These are phyloP conservation scores for Coemansia sp. DNA, from an alignment of 192 early-diverging fungal species.

Conservation along the genomic window DNA sequence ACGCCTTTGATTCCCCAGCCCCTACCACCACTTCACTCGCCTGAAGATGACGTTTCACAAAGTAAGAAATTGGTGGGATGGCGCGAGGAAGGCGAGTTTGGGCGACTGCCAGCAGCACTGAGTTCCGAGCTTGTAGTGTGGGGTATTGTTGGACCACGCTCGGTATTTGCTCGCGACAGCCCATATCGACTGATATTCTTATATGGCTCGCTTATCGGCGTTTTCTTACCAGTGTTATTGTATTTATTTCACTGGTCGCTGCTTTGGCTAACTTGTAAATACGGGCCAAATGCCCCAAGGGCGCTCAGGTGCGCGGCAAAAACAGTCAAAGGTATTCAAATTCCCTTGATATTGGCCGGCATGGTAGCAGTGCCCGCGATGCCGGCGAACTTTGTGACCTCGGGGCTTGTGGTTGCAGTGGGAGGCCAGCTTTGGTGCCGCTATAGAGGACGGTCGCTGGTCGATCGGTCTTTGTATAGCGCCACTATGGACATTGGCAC, in stretches of 20 bases:
- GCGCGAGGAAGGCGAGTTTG: conserved; percentile 53
- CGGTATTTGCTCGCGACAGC: conserved; percentile 32
- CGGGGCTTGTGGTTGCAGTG: conserved; percentile 41
- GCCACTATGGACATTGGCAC: conserved; percentile 46
- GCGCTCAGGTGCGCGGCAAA: background rate
- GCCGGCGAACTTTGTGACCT: conserved; percentile 47
- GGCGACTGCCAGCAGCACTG: conserved; percentile 42
- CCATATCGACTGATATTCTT: conserved; percentile 48
- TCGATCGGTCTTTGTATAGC: conserved; percentile 50
- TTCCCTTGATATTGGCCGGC: conserved; percentile 47
- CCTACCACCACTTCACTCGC: background rate
- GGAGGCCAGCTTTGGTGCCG: conserved; percentile 28
- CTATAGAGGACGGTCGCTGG: conserved; percentile 21
- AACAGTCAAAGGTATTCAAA: conserved; percentile 18
- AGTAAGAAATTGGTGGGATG: conserved; percentile 26
- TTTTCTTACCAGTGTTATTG: conserved; percentile 22
- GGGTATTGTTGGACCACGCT: conserved; percentile 51
- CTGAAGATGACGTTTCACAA: background rate
- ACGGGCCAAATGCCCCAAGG: background rate
- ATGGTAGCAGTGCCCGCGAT: conserved; percentile 53
- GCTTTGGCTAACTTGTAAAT: background rate
- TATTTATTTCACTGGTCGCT: conserved; percentile 1
- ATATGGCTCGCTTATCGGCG: conserved; percentile 35
- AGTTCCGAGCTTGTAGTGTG: conserved; percentile 54
- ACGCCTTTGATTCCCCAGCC: conserved; percentile 1